Percentiles rank a stretch among this genome's conserved stretches.
Conservation (phyloP, 768 basidiomycete species). For the Russula griseocarnosa region DNA sequence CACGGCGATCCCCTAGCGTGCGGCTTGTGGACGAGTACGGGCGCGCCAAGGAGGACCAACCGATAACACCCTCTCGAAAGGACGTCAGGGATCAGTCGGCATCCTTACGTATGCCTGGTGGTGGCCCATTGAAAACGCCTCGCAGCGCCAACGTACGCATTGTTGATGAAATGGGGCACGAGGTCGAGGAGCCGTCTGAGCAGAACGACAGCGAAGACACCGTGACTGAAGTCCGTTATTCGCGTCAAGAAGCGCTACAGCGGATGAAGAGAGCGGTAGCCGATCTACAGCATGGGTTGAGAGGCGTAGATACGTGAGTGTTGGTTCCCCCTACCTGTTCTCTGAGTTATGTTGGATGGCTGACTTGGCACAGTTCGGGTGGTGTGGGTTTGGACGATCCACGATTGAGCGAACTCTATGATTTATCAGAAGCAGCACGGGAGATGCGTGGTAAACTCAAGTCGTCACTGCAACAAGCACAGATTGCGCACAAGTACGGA, state of each 20-base stretch:
- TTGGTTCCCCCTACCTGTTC: conserved; percentile 10
- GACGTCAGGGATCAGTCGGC: conserved; percentile 29
- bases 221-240: conserved; percentile 31
- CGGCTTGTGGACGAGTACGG: conserved; percentile 74
- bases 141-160: conserved; percentile 50
- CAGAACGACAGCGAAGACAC: conserved; percentile 30
- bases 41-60: conserved; percentile 12
- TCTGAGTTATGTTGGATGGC: conserved; percentile 16
- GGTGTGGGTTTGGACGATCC: conserved; percentile 40
- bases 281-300: conserved; percentile 52
- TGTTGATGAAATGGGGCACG: conserved; percentile 66
- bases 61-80: conserved; percentile 26
- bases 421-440: conserved; percentile 51
- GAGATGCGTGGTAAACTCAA: conserved; percentile 46
- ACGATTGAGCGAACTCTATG: conserved; percentile 50
- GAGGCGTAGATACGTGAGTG: conserved; percentile 54
- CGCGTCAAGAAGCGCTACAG: conserved; percentile 50
- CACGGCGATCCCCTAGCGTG: conserved; percentile 50
- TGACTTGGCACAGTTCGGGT: conserved; percentile 36
- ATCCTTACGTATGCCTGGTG: conserved; percentile 22
- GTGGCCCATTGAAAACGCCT: conserved; percentile 29
- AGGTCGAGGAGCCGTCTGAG: conserved; percentile 41
- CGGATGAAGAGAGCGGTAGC: conserved; percentile 57
- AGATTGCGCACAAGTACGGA: conserved; percentile 35
- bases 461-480: conserved; percentile 42